These are phyloP conservation scores for Thelonectria rubi DNA, from an alignment of 2,329 filamentous ascomycete genomes.

Conservation along the genomic window DNA sequence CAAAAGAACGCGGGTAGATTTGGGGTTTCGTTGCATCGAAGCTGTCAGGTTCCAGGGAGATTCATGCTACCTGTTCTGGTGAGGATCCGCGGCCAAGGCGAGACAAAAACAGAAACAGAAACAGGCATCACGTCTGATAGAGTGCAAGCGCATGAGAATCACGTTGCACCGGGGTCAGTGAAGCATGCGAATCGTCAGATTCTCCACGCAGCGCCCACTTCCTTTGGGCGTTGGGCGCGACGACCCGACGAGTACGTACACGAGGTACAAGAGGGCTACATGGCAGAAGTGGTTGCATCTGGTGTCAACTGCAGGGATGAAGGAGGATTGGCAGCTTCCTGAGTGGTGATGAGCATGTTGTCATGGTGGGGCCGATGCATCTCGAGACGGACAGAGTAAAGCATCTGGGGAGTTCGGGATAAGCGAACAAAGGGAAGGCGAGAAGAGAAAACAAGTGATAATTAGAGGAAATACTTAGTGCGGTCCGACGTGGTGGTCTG, in stretches of 20 bases:
- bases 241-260: constrained; percentile 19
- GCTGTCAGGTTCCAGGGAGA: constrained; percentile 2
- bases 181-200: constrained; percentile 15
- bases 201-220: constrained; percentile 13
- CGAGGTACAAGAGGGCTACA: constrained; percentile 14
- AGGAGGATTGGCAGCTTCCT: constrained; percentile 1
- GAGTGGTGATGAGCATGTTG: constrained; percentile 9
- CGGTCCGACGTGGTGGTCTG: background rate
- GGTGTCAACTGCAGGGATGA: constrained; percentile 12
- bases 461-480: background rate
- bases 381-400: background rate
- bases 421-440: background rate
- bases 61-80: background rate
- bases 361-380: constrained; percentile 13
- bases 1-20: constrained; percentile 7
- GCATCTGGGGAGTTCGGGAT: background rate
- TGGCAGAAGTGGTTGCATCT: constrained; percentile 12
- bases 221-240: constrained; percentile 15
- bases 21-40: constrained; percentile 10
- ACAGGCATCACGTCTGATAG: background rate
- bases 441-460: constrained; percentile 2
- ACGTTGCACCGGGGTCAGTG: constrained; percentile 11
- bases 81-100: constrained; percentile 1
- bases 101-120: constrained; percentile 11
- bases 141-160: constrained; percentile 13